These are phyloP conservation scores for Cyclocybe aegerita DNA, from an alignment of 768 basidiomycete genomes.

Conservation along the genomic window DNA sequence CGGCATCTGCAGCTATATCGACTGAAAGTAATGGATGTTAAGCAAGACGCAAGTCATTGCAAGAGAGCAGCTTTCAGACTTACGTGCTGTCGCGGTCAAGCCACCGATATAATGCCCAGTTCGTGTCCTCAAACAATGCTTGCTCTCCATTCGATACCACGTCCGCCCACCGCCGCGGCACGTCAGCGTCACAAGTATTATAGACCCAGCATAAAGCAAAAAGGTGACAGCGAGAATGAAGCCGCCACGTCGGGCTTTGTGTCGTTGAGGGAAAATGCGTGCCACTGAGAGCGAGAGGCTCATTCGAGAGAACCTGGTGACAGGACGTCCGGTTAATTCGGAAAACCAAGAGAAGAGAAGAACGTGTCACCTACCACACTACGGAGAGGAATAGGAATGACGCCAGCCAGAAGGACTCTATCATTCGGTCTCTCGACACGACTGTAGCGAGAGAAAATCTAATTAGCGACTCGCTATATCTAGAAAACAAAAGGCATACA, in stretches of 20 bases:
- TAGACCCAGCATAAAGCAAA: background rate
- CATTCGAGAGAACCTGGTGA: slow-evolving; percentile 8
- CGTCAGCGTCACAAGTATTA: background rate
- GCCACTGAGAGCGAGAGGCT: slow-evolving; percentile 9
- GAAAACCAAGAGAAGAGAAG: background rate
- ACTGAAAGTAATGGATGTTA: slow-evolving; percentile 5
- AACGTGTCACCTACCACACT: slow-evolving; percentile 2
- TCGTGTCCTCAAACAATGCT: background rate
- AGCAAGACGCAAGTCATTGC: background rate
- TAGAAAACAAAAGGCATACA: background rate
- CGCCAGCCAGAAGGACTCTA: slow-evolving; percentile 1
- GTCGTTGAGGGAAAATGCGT: slow-evolving; percentile 7
- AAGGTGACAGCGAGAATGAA: slow-evolving; percentile 4
- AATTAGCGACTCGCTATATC: background rate
- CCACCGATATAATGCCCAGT: background rate
- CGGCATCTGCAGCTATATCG: slow-evolving; percentile 22
- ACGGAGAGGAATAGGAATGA: slow-evolving; percentile 1
- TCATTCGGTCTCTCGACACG: no score
- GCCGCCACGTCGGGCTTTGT: background rate
- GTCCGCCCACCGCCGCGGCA: background rate
- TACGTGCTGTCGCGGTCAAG: no score
- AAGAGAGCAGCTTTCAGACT: no score
- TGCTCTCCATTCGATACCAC: background rate
- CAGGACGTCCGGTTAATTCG: background rate
- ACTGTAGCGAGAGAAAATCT: background rate